Base-by-base conservation (phyloP, 345 rosid genomes). In the Brassica incana region DNA sequence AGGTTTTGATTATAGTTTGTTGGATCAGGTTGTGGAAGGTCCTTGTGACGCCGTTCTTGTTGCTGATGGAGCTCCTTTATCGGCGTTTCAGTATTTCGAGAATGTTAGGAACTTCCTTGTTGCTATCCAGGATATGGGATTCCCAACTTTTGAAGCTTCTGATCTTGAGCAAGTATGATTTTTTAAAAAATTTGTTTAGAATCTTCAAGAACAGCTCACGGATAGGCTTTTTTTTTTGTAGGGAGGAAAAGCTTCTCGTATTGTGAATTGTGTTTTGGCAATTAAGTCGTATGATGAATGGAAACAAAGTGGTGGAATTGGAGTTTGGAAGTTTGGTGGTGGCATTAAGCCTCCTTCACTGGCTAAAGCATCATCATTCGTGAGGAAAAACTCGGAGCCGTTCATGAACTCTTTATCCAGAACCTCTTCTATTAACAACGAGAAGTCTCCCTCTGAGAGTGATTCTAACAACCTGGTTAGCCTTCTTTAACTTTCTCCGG, bases 11-110 rank as follows among this genome's bases (percentile, higher is more conserved):
- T 52, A 5, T 15, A 65, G 11, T 8, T 74, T 15, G 48, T 38
- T 71, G 60, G 10, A 73, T 56, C 69, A 92, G 97, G 91, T 92
- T 23, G 95, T 92, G 72, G 97, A 90, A 85, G 86, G 91, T 83
- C 92, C 97, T 23, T 79, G 89, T 73, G 97, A 92, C 81, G 89
- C 91, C 65, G 75, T 82, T 72, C 86, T 85, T 54, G 85, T 92
- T 29, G 90, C 95, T 2, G 94, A 92, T 77, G 97, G 97, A 78
- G 97, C 97, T 0, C 93, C 97, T 23, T 84, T 92, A 76, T 89
- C 97, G 1, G 97, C 94, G 33, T 92, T 86, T 82, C 97, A 92
- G 80, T 90, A 92, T 83, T 92, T 92, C 74, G 97, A 92, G 83
- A 92, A 92, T 73, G 92, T 92, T 68, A 85, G 97, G 85, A 92